Evolutionary conservation across 1,284 basidiomycete genomes (phyloP).

Genomic region (Wallemia ichthyophaga): DNA sequence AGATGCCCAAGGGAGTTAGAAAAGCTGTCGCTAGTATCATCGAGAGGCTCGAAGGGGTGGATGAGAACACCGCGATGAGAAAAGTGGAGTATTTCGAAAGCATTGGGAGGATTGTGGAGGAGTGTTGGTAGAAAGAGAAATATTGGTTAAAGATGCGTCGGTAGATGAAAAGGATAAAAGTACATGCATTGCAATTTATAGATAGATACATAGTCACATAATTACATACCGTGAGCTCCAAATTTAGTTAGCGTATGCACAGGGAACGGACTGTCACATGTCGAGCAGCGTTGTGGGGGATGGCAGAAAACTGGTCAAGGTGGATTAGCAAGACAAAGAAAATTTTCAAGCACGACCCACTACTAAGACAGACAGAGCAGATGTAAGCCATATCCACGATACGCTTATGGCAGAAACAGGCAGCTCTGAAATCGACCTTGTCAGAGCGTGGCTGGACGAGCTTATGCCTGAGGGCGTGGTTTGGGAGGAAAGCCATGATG

Average conservation of each 20-base stretch:
- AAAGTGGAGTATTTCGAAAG: background rate
- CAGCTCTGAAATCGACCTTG: conserved; percentile 81
- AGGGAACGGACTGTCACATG: background rate
- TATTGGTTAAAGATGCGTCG: too few relatives aligned
- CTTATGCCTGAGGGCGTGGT: conserved; percentile 40
- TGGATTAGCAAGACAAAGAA: background rate
- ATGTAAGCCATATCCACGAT: conserved; percentile 94
- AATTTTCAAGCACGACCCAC: conserved; percentile 21
- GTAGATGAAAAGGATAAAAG: background rate
- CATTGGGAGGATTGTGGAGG: background rate
- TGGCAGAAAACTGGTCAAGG: background rate
- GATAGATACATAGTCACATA: too few relatives aligned
- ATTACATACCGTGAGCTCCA: too few relatives aligned
- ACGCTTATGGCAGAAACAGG: conserved; percentile 93
- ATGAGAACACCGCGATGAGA: background rate
- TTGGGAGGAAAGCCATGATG: conserved; percentile 67
- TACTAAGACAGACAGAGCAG: conserved; percentile 81
- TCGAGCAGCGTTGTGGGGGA: background rate
- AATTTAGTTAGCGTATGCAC: background rate
- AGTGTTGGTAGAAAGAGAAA: background rate
- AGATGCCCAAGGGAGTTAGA: background rate
- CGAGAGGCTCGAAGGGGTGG: background rate
- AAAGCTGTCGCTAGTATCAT: background rate
- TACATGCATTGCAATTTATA: background rate
- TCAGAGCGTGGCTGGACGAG: conserved; percentile 73